phyloP scores from a whole-genome alignment of 148 eudicot species.

The Euryodendron excelsum region DNA sequence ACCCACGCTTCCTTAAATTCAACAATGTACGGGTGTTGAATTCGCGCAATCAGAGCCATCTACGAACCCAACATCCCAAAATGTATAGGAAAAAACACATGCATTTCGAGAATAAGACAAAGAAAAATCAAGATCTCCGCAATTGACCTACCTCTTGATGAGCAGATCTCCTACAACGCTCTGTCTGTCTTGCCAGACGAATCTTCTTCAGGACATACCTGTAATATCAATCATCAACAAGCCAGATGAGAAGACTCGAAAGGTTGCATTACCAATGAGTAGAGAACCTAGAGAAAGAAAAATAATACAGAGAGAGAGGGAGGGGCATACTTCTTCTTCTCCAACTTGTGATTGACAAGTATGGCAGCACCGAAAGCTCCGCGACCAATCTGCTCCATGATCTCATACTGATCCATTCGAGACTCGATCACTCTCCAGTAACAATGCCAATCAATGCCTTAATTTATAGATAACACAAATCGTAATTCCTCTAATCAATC shows the following conservation, averaged over 20 bases:
- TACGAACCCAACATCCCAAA: conserved; percentile 25
- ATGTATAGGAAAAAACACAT: not conserved
- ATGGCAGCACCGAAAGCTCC: conserved; percentile 99
- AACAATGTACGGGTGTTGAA: conserved; percentile 92
- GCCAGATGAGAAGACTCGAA: conserved; percentile 1
- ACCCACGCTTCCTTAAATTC: conserved; percentile 99
- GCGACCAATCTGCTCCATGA: conserved; percentile 99
- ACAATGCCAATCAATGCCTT: not conserved
- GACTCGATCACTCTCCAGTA: conserved; percentile 51
- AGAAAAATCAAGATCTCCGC: not conserved
- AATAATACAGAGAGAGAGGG: not conserved
- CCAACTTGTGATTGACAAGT: conserved; percentile 81
- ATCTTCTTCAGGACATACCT: conserved; percentile 97
- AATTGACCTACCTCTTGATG: conserved; percentile 74
- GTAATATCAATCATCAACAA: conserved; percentile 9
- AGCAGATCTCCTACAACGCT: conserved; percentile 95
- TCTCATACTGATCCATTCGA: conserved; percentile 95
- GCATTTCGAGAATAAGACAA: not conserved
- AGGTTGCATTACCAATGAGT: not conserved
- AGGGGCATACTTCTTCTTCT: conserved; percentile 63
- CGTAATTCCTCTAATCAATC: conserved; percentile 1
- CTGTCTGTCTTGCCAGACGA: conserved; percentile 95
- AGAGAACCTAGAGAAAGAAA: not conserved
- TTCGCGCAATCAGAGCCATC: conserved; percentile 96
- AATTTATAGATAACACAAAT: not conserved